A percentile compares a stretch with the other conserved stretches of the same genome.
Evolutionary conservation across 139 green algal species (phyloP).

Genomic region (Penium margaritaceum): DNA sequence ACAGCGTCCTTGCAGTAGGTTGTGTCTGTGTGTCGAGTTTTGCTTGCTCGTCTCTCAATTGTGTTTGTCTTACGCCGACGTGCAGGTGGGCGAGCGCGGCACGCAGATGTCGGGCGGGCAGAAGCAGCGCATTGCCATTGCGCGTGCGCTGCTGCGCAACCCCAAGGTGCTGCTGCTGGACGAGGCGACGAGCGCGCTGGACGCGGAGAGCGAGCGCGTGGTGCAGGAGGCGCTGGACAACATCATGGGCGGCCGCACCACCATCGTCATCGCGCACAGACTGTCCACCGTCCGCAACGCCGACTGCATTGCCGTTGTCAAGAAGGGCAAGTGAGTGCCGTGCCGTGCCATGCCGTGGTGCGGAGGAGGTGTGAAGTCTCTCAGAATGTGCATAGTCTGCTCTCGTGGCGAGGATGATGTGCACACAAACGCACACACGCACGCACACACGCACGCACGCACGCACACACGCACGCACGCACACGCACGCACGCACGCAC

Average conservation of each 20-base stretch:
- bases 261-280: constrained; percentile 78
- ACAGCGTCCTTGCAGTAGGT: too few species aligned
- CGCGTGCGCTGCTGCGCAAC: constrained; percentile 68
- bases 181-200: constrained; percentile 80
- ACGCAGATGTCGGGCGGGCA: constrained; percentile 67
- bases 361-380: too few species aligned
- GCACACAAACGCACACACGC: neutral
- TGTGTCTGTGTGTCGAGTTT: too few species aligned
- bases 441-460: neutral
- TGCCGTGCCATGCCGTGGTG: constrained; percentile 57
- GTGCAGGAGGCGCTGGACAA: constrained; percentile 58
- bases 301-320: constrained; percentile 73
- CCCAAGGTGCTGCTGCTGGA: constrained; percentile 73
- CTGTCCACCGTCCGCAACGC: constrained; percentile 75
- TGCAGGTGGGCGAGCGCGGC: constrained; percentile 73
- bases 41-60: too few species aligned
- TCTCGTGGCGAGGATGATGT: too few species aligned
- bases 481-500: too few species aligned
- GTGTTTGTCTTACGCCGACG: constrained; percentile 16
- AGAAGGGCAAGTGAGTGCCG: constrained; percentile 34
- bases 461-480: too few species aligned
- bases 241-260: constrained; percentile 74
- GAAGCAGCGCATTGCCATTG: constrained; percentile 81
- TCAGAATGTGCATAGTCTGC: constrained; percentile 22
- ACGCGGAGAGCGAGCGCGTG: constrained; percentile 63